Evolutionary conservation across 805 yeast species (phyloP).

Genomic region (Jamesozyma piceae): DNA sequence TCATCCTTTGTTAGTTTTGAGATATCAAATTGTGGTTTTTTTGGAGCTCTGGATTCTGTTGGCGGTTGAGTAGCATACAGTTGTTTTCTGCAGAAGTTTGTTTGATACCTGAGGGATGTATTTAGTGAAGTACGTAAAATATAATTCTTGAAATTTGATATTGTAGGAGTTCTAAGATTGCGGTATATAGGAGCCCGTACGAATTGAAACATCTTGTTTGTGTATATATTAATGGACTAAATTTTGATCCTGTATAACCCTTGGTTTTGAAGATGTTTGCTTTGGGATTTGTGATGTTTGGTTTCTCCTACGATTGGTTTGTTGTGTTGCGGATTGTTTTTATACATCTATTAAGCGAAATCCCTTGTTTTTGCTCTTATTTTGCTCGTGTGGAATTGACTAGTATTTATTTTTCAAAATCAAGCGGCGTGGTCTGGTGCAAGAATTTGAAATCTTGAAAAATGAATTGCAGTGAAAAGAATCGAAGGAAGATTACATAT

Average conservation of each 20-base stretch:
- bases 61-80: neutral
- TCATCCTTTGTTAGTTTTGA: constrained; percentile 23
- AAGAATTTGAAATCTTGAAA: neutral
- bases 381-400: neutral
- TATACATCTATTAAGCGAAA: neutral
- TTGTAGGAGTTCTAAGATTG: neutral
- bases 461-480: neutral
- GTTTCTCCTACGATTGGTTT: neutral
- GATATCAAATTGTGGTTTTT: constrained; percentile 8
- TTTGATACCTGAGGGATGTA: neutral
- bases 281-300: too few relatives aligned
- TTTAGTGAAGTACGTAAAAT: neutral
- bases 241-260: too few relatives aligned
- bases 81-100: neutral
- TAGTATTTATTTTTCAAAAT: too few relatives aligned
- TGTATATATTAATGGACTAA: too few relatives aligned
- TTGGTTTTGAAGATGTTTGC: too few relatives aligned
- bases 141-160: neutral
- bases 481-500: too few relatives aligned
- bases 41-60: neutral
- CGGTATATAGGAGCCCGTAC: neutral
- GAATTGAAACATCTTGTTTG: neutral
- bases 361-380: neutral
- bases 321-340: too few relatives aligned
- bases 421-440: too few relatives aligned